Evolutionary conservation across 768 basidiomycete genomes (phyloP).

Genomic region (Pilatotrama ljubarskyi): DNA sequence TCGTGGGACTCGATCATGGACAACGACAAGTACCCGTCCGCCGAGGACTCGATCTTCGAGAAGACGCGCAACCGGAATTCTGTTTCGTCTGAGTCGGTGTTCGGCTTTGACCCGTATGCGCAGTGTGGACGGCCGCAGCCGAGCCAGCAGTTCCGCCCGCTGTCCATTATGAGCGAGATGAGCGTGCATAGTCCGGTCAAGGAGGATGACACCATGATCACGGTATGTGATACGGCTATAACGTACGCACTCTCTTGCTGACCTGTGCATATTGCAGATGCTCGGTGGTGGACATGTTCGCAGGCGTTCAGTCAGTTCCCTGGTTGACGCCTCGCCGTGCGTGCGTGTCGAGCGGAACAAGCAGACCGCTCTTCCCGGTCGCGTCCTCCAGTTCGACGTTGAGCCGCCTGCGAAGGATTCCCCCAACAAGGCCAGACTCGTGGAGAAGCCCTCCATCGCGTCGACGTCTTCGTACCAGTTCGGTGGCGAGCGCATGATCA

Average conservation of each 20-base stretch:
- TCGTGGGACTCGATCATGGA: slow-evolving; percentile 73
- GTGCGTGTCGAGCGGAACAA: slow-evolving; percentile 65
- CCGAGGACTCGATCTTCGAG: slow-evolving; percentile 44
- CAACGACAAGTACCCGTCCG: slow-evolving; percentile 35
- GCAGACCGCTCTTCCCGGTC: slow-evolving; percentile 42
- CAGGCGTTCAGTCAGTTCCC: slow-evolving; percentile 63
- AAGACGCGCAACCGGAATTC: slow-evolving; percentile 55
- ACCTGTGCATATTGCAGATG: slow-evolving; percentile 50
- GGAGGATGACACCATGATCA: slow-evolving; percentile 84
- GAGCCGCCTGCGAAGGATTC: slow-evolving; percentile 42
- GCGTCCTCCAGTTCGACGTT: slow-evolving; percentile 27
- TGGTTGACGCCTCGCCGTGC: slow-evolving; percentile 71
- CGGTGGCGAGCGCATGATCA: slow-evolving; percentile 68
- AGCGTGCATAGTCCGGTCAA: slow-evolving; percentile 48
- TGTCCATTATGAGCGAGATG: slow-evolving; percentile 60
- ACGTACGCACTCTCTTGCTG: slow-evolving; percentile 9
- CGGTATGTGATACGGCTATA: slow-evolving; percentile 42
- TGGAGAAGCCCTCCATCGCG: slow-evolving; percentile 67
- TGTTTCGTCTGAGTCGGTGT: slow-evolving; percentile 59
- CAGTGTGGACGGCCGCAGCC: slow-evolving; percentile 41
- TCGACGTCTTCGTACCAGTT: slow-evolving; percentile 65
- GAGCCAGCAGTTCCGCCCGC: slow-evolving; percentile 56
- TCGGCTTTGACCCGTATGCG: slow-evolving; percentile 49
- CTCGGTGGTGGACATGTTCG: slow-evolving; percentile 76
- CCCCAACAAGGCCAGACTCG: slow-evolving; percentile 45